These are phyloP conservation scores for Cytospora piceae DNA, from an alignment of 2,329 filamentous ascomycete species.

Conservation along the genomic window DNA sequence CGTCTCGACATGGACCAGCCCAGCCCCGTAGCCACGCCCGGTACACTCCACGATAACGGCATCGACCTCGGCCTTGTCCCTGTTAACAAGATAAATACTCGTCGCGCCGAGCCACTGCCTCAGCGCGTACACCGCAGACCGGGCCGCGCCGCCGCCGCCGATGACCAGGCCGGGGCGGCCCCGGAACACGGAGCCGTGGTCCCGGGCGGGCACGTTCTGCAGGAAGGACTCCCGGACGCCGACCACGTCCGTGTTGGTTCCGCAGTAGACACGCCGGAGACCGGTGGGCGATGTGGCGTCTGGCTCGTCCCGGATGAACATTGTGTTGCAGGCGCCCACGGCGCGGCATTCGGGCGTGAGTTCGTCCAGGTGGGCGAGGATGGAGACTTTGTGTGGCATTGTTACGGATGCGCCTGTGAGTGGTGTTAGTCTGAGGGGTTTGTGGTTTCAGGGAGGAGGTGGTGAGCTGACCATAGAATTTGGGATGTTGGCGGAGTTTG, in stretches of 20 bases:
- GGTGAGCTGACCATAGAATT: slow-evolving; percentile 60
- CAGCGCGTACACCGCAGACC: slow-evolving; percentile 76
- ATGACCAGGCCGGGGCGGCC: slow-evolving; percentile 71
- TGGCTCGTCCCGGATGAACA: slow-evolving; percentile 62
- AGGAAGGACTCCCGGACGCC: slow-evolving; percentile 75
- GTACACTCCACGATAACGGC: slow-evolving; percentile 68
- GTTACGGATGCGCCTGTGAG: slow-evolving; percentile 69
- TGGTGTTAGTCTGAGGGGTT: background rate
- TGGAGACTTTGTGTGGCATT: slow-evolving; percentile 83
- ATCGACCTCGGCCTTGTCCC: slow-evolving; percentile 68
- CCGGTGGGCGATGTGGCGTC: slow-evolving; percentile 35
- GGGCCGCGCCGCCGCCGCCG: slow-evolving; percentile 78
- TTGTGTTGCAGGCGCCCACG: slow-evolving; percentile 79
- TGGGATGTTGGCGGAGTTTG: slow-evolving; percentile 56
- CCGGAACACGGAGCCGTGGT: slow-evolving; percentile 53
- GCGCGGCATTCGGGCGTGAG: slow-evolving; percentile 73
- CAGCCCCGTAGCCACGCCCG: slow-evolving; percentile 60
- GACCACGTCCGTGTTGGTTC: slow-evolving; percentile 81
- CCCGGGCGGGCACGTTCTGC: slow-evolving; percentile 52
- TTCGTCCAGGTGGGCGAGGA: slow-evolving; percentile 73
- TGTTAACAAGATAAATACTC: slow-evolving; percentile 77
- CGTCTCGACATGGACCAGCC: slow-evolving; percentile 64
- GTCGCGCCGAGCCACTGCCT: slow-evolving; percentile 69
- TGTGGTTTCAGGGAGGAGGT: background rate
- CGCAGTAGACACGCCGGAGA: slow-evolving; percentile 61